These are phyloP conservation scores for Candida easanensis DNA, from an alignment of 805 yeast species.

Conservation along the genomic window DNA sequence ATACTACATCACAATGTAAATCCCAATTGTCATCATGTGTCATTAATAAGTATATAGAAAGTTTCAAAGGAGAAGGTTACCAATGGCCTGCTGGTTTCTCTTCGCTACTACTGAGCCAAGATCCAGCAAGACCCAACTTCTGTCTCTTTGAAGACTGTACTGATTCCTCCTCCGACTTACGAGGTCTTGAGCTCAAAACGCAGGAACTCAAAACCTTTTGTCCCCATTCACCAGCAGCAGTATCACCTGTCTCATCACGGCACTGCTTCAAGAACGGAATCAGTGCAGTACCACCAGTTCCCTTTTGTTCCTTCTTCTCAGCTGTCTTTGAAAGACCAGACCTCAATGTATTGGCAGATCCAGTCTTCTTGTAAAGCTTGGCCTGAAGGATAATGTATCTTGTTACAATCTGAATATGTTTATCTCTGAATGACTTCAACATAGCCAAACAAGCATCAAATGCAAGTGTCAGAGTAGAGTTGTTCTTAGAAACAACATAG, in stretches of 20 bases:
- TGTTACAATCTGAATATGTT: conserved; percentile 90
- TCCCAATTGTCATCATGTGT: no score
- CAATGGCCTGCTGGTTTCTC: conserved; percentile 33
- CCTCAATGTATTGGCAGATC: conserved; percentile 57
- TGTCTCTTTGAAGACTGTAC: conserved; percentile 22
- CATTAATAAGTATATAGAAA: no score
- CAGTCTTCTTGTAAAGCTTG: conserved; percentile 47
- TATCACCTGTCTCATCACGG: conserved; percentile 91
- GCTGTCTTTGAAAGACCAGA: conserved; percentile 55
- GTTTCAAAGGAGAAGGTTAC: conserved; percentile 17
- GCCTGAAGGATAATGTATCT: conserved; percentile 84
- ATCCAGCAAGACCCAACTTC: conserved; percentile 33
- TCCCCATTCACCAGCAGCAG: conserved; percentile 94
- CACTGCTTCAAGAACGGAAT: conserved; percentile 93
- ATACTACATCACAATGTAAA: no score
- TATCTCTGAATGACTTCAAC: conserved; percentile 85
- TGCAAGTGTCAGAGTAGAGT: conserved; percentile 61
- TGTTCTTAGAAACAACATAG: conserved; percentile 48
- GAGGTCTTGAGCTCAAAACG: conserved; percentile 28
- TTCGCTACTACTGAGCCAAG: conserved; percentile 25
- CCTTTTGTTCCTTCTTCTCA: conserved; percentile 57
- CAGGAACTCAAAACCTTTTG: conserved; percentile 63
- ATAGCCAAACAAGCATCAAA: conserved; percentile 89
- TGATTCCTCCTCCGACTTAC: conserved; percentile 2
- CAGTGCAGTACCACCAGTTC: conserved; percentile 93